Conservation (phyloP, 257 asterid genomes). For the Paraleonurus japonicus region DNA sequence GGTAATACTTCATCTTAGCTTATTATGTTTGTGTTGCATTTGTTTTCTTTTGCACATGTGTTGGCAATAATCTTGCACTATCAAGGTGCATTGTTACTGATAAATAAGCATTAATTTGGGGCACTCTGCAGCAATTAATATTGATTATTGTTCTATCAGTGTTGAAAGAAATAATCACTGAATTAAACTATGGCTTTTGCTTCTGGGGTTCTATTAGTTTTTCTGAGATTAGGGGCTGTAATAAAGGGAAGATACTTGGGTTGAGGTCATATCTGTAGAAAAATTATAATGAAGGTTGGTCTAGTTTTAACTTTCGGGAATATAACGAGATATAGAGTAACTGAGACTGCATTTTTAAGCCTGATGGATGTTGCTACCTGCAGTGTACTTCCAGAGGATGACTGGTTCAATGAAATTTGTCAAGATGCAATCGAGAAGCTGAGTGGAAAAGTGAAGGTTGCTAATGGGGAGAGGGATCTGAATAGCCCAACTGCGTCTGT, state of each 20-base stretch:
- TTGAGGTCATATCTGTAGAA: neutral
- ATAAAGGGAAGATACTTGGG: neutral
- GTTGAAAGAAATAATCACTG: neutral
- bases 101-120: neutral
- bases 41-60: slow-evolving; percentile 2
- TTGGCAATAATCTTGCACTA: neutral
- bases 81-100: neutral
- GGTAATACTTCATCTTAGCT: slow-evolving; percentile 43
- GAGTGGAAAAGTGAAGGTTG: slow-evolving; percentile 79
- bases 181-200: neutral
- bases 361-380: slow-evolving; percentile 19
- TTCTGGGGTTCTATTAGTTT: neutral
- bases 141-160: neutral
- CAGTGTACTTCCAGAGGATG: slow-evolving; percentile 95
- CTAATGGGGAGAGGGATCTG: slow-evolving; percentile 82
- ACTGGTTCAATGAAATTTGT: slow-evolving; percentile 82
- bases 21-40: slow-evolving; percentile 7
- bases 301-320: neutral
- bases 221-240: neutral
- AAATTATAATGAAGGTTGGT: neutral
- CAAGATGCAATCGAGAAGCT: slow-evolving; percentile 88
- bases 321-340: neutral
- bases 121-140: neutral
- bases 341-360: slow-evolving; percentile 1
- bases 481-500: slow-evolving; percentile 98